These are phyloP conservation scores for Smittium culicis DNA, from an alignment of 371 early-diverging fungal genomes.

Conservation along the genomic window DNA sequence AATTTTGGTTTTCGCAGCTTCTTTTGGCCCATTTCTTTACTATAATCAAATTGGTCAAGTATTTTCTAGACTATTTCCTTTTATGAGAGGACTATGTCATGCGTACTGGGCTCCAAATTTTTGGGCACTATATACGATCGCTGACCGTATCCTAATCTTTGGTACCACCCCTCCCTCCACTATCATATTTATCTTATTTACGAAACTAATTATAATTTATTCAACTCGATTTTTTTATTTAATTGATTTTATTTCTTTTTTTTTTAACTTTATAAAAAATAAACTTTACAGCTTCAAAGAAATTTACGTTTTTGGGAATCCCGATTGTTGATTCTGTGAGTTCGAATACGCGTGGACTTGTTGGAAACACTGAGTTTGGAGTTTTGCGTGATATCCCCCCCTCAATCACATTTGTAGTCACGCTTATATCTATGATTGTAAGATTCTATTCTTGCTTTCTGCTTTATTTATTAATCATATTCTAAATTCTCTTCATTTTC, in stretches of 20 bases:
- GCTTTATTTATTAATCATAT: too few relatives aligned
- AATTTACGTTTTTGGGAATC: neutral
- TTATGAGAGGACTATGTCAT: slow-evolving; percentile 88
- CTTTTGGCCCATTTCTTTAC: slow-evolving; percentile 69
- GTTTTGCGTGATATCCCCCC: slow-evolving; percentile 65
- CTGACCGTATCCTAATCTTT: slow-evolving; percentile 59
- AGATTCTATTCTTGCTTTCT: too few relatives aligned
- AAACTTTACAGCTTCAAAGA: neutral
- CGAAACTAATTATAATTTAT: too few relatives aligned
- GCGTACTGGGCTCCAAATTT: slow-evolving; percentile 97
- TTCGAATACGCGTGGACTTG: slow-evolving; percentile 78
- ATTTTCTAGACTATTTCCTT: slow-evolving; percentile 81
- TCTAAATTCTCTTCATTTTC: too few relatives aligned
- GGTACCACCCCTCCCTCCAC: too few relatives aligned
- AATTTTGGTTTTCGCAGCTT: slow-evolving; percentile 49
- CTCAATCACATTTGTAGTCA: slow-evolving; percentile 55
- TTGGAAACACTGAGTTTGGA: slow-evolving; percentile 76
- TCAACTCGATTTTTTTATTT: too few relatives aligned
- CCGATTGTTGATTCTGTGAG: neutral
- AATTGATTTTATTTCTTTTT: too few relatives aligned
- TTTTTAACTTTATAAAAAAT: neutral
- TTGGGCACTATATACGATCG: slow-evolving; percentile 84
- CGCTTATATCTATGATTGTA: slow-evolving; percentile 50
- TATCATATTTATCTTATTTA: neutral
- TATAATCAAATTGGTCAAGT: slow-evolving; percentile 57